Conservation (phyloP, 2,329 filamentous ascomycete genomes). For the Colletotrichum horii region DNA sequence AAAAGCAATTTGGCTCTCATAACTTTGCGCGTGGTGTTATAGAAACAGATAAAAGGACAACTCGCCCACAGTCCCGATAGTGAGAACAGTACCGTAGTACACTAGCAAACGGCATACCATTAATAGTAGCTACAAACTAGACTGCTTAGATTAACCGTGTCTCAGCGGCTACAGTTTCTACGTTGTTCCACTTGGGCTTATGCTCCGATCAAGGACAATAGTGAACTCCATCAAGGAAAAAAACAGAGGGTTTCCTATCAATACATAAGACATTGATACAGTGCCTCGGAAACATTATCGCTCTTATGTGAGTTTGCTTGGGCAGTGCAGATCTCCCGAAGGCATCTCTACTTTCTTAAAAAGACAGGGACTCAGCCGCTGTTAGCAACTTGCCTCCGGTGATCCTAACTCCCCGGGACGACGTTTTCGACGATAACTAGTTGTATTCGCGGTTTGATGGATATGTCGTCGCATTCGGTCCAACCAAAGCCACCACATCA, state of each 20-base stretch:
- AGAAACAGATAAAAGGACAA: too few species aligned
- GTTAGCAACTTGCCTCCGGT: neutral
- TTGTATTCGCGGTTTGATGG: neutral
- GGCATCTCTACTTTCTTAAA: neutral
- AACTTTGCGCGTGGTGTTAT: too few species aligned
- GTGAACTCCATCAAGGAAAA: too few species aligned
- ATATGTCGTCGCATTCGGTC: rapidly evolving
- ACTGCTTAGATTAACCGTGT: too few species aligned
- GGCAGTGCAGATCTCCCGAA: neutral
- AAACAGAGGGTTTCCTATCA: neutral
- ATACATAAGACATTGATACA: rapidly evolving
- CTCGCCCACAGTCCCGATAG: too few species aligned
- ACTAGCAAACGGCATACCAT: too few species aligned
- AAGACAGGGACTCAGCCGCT: neutral
- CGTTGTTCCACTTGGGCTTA: rapidly evolving
- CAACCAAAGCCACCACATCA: neutral
- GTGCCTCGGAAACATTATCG: neutral
- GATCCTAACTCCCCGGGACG: neutral
- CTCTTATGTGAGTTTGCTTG: neutral
- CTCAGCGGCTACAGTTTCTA: neutral
- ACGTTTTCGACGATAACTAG: neutral
- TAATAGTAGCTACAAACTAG: too few species aligned
- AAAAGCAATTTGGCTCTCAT: too few species aligned
- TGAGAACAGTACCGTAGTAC: too few species aligned
- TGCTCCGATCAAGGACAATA: rapidly evolving